Evolutionary conservation across 1,139 yeast species (phyloP), one percentile per base, ranked within the genome.

Genomic region (Scheffersomyces titani): DNA sequence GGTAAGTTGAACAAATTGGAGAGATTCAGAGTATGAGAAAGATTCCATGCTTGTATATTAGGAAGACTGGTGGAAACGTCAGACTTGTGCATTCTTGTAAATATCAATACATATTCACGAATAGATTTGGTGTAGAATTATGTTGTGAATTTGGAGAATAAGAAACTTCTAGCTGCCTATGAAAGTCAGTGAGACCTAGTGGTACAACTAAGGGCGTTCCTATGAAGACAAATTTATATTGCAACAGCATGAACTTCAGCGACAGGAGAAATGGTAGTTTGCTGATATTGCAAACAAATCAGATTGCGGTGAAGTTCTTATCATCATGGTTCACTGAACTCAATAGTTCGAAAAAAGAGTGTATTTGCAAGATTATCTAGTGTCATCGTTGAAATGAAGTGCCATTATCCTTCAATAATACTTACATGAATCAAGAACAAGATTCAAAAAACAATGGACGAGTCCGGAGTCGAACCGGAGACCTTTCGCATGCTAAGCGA

Each of bases 401-500:
- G n/a, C n/a, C n/a, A n/a, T n/a, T n/a, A n/a, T n/a, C n/a, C n/a
- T n/a, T n/a, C n/a, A n/a, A n/a, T n/a, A n/a, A n/a, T n/a, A n/a
- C n/a, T n/a, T n/a, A n/a, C n/a, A n/a, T n/a, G n/a, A n/a, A n/a
- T n/a, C n/a, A n/a, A 30, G 40, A 7, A 30, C 40, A 30, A 11
- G 9, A 30, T 30, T 30, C 30, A 24, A 24, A 58, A 61, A 61
- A 68, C 71, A 72, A 64, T 86, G 90, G 90, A 87, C 90, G 90
- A 87, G 90, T 85, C 87, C 86, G 90, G 91, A 87, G 82, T 87
- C 89, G 91, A 87, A 87, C 91, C 90, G 86, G 87, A 84, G 91
- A 87, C 90, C 91, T 87, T 84, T 85, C 89, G 85, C 90, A 86
- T 87, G 91, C 91, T 85, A 87, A 86, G 90, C 86, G 88, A 85